Percentiles rank a stretch among this genome's conserved stretches.
phyloP scores from a whole-genome alignment of 495 filamentous ascomycete genomes.

The Podospora bellae-mahoneyi region DNA sequence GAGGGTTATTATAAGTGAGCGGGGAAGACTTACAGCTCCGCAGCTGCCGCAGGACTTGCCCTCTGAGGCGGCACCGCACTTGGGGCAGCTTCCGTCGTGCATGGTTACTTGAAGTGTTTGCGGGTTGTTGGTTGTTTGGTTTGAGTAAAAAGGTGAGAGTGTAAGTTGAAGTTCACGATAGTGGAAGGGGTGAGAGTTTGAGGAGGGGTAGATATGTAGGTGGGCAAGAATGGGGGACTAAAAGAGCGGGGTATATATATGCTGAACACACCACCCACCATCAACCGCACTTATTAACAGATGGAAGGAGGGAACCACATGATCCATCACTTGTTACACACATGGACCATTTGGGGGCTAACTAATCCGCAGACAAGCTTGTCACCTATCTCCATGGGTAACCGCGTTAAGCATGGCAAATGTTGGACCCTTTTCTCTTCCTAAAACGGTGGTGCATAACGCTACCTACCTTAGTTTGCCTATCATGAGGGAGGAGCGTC shows the following conservation, averaged over 20 bases:
- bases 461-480: neutral
- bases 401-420: neutral
- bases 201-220: neutral
- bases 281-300: too few species aligned
- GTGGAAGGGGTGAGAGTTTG: neutral
- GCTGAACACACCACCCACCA: neutral
- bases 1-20: neutral
- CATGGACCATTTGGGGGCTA: neutral
- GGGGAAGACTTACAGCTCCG: constrained; percentile 44
- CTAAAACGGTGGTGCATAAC: neutral
- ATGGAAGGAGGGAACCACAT: neutral
- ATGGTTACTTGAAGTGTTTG: constrained; percentile 31
- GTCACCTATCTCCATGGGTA: neutral
- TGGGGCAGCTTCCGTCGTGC: constrained; percentile 48
- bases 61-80: constrained; percentile 43
- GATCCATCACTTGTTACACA: neutral
- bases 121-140: neutral
- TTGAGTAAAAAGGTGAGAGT: neutral
- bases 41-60: constrained; percentile 49
- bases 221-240: neutral
- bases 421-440: neutral
- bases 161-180: neutral
- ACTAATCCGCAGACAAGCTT: neutral
- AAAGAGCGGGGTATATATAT: neutral
- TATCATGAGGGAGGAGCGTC: neutral